Conservation (phyloP, 345 rosid genomes). For the Salix caprea region DNA sequence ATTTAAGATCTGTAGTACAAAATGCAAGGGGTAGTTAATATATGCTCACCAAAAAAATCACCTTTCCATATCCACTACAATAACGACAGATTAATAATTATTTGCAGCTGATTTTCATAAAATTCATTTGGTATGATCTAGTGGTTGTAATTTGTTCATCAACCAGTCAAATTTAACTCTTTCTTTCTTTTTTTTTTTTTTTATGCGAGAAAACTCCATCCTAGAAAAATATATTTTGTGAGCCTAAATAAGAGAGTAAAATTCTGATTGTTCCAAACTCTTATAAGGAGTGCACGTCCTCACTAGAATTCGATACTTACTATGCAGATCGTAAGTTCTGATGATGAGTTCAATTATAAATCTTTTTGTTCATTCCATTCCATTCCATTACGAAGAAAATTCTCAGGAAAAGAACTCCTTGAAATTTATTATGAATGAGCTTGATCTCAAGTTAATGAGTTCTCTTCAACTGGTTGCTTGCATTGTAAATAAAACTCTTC, state of each 20-base stretch:
- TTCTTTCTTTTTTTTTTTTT: too few relatives aligned
- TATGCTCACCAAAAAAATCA: not conserved
- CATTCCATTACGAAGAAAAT: too few relatives aligned
- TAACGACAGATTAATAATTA: not conserved
- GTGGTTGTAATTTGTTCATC: not conserved
- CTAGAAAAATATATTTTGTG: too few relatives aligned
- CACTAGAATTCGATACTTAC: fast-evolving
- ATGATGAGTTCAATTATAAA: too few relatives aligned
- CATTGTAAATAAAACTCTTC: slow-evolving; percentile 1
- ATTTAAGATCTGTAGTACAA: too few relatives aligned
- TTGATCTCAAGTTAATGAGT: too few relatives aligned
- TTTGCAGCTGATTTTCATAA: not conserved
- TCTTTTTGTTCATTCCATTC: too few relatives aligned
- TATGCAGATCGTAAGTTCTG: too few relatives aligned
- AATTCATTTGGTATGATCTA: not conserved
- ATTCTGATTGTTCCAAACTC: fast-evolving
- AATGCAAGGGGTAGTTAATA: not conserved
- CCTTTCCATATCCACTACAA: not conserved
- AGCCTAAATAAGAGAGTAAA: fast-evolving
- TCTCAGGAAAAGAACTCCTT: too few relatives aligned
- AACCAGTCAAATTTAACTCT: too few relatives aligned
- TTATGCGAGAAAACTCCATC: fast-evolving
- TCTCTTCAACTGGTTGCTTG: slow-evolving; percentile 3
- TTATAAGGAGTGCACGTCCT: too few relatives aligned
- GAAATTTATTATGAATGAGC: too few relatives aligned